phyloP scores from a whole-genome alignment of 2,329 filamentous ascomycete genomes.

The Aspergillus niger region DNA sequence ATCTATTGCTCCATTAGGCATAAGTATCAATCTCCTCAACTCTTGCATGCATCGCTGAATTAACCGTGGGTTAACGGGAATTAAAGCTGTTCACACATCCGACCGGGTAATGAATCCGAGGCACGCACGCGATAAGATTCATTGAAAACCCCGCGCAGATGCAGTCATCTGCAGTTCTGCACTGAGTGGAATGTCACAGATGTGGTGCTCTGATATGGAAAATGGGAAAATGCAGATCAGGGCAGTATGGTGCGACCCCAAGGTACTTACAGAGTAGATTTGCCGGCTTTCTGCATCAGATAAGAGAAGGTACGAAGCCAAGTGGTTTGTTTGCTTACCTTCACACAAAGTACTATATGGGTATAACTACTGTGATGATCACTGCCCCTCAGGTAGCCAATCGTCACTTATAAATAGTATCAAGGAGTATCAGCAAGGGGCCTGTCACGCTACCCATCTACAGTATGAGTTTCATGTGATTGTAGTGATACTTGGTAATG shows the following conservation, averaged over 20 bases:
- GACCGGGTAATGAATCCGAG: neutral
- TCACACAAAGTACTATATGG: neutral
- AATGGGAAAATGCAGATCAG: neutral
- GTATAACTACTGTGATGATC: neutral
- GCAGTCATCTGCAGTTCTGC: constrained; percentile 6
- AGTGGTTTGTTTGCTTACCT: too few species aligned
- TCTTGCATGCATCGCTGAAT: too few species aligned
- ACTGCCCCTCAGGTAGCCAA: neutral
- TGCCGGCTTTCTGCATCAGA: too few species aligned
- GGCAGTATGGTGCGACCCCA: neutral
- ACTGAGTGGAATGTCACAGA: neutral
- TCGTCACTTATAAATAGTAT: neutral
- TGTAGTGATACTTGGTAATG: neutral
- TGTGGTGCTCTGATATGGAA: neutral
- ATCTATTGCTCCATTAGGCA: too few species aligned
- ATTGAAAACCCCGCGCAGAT: neutral
- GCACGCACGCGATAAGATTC: constrained; percentile 3
- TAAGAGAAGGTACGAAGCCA: too few species aligned
- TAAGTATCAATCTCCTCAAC: too few species aligned
- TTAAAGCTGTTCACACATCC: neutral
- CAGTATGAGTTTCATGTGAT: neutral
- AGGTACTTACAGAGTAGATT: neutral
- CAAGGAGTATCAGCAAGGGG: neutral
- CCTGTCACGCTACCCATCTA: neutral
- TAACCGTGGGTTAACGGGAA: too few species aligned